Evolutionary conservation across 164 flowering plant genomes (phyloP).

Genomic region (Aristolochia californica): DNA sequence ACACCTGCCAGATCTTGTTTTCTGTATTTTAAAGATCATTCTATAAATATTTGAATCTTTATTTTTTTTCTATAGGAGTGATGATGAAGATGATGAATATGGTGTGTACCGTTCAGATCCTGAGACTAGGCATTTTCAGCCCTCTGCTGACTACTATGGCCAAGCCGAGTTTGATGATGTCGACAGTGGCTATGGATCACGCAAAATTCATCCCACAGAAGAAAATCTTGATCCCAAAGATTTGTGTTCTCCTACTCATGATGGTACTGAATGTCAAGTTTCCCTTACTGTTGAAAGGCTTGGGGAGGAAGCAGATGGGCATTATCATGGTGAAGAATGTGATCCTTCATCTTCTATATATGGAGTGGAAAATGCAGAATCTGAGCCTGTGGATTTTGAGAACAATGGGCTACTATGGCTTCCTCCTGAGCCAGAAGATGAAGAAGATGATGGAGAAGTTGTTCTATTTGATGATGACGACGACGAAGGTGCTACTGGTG

Average conservation of each 20-base stretch:
- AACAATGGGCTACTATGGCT: conserved; percentile 90
- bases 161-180: conserved; percentile 43
- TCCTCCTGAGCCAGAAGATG: conserved; percentile 97
- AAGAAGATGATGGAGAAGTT: conserved; percentile 78
- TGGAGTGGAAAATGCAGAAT: conserved; percentile 30
- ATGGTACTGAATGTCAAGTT: conserved; percentile 21
- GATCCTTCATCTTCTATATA: conserved; percentile 41
- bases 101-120: conserved; percentile 41
- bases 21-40: too few species aligned
- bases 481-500: conserved; percentile 62
- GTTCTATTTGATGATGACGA: conserved; percentile 59
- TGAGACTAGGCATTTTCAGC: conserved; percentile 33
- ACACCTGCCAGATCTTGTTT: too few species aligned
- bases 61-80: conserved; percentile 43
- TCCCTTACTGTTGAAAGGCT: conserved; percentile 17
- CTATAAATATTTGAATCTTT: not conserved
- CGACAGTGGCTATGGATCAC: conserved; percentile 34
- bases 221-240: conserved; percentile 29
- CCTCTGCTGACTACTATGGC: conserved; percentile 32
- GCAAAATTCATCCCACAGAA: conserved; percentile 35
- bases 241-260: conserved; percentile 32
- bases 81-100: conserved; percentile 60
- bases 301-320: conserved; percentile 24
- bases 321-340: conserved; percentile 30
- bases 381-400: conserved; percentile 91